These are phyloP conservation scores for Monilinia laxa DNA, from an alignment of 2,329 filamentous ascomycete species.

Conservation along the genomic window DNA sequence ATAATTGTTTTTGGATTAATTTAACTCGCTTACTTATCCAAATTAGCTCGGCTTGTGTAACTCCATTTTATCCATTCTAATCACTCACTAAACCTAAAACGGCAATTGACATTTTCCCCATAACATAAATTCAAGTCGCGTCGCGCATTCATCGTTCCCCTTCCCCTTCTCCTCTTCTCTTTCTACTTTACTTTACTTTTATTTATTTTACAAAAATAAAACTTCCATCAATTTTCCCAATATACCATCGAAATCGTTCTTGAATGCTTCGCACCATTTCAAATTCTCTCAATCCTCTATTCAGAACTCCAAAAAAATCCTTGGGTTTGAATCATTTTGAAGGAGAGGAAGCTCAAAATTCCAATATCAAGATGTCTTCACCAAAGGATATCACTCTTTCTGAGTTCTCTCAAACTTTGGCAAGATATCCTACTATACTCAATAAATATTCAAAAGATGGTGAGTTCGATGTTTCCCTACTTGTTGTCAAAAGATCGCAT, in stretches of 20 bases:
- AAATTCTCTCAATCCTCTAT: constrained; percentile 24
- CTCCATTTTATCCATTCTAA: neutral
- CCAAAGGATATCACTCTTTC: constrained; percentile 31
- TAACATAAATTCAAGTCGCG: constrained; percentile 23
- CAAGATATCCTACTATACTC: constrained; percentile 35
- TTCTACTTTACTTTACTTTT: constrained; percentile 11
- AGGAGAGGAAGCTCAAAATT: neutral
- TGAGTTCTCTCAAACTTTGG: constrained; percentile 37
- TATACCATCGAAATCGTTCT: neutral
- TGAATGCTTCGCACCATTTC: constrained; percentile 24
- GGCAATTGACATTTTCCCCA: neutral
- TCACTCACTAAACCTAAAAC: constrained; percentile 18
- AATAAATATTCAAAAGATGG: constrained; percentile 30
- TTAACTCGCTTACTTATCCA: constrained; percentile 3
- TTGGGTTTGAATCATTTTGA: neutral
- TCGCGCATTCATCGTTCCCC: constrained; percentile 7
- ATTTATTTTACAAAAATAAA: constrained; percentile 16
- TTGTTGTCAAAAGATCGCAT: neutral
- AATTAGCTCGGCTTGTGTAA: constrained; percentile 7
- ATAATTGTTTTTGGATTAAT: neutral
- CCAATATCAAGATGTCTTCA: constrained; percentile 31
- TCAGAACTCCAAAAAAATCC: constrained; percentile 29
- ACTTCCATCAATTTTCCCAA: neutral
- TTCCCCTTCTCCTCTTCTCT: constrained; percentile 10
- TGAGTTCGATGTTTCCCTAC: constrained; percentile 27